Percentiles rank a stretch among this genome's conserved stretches.
phyloP scores from a whole-genome alignment of 2,329 filamentous ascomycete species.

The Talaromyces sp. region DNA sequence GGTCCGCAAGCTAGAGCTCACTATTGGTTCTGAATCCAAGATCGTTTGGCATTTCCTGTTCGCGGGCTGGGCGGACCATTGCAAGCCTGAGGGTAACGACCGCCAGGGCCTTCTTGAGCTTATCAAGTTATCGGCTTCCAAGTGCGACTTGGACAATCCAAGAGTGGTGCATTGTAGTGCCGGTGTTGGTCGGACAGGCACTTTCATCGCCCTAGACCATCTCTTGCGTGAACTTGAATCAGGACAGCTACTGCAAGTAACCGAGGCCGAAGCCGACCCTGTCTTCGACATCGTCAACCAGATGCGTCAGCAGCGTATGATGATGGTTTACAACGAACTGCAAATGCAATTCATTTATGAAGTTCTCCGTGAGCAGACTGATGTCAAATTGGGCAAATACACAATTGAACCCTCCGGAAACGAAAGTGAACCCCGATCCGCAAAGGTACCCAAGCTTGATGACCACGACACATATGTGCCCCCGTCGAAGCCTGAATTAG shows the following conservation, averaged over 20 bases:
- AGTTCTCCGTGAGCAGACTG: conserved; percentile 66
- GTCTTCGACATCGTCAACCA: conserved; percentile 78
- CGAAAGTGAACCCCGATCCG: conserved; percentile 33
- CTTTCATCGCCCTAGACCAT: conserved; percentile 95
- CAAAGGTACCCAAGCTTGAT: conserved; percentile 40
- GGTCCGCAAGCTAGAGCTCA: conserved; percentile 69
- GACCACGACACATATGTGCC: conserved; percentile 32
- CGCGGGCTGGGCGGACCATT: conserved; percentile 86
- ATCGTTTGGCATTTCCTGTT: conserved; percentile 84
- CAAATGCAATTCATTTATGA: conserved; percentile 91
- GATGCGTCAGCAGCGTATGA: conserved; percentile 83
- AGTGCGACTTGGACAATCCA: conserved; percentile 62
- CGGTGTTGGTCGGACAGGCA: conserved; percentile 90
- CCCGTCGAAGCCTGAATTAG: conserved; percentile 41
- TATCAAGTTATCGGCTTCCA: conserved; percentile 51
- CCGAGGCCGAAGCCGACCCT: conserved; percentile 61
- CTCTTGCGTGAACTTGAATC: conserved; percentile 78
- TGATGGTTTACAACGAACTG: conserved; percentile 89
- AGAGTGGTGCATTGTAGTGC: conserved; percentile 87
- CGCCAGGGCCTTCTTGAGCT: conserved; percentile 55
- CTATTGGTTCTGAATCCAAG: conserved; percentile 57
- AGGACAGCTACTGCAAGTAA: conserved; percentile 62
- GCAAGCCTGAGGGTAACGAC: conserved; percentile 66
- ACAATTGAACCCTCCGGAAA: conserved; percentile 19
- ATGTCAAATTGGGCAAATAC: conserved; percentile 37